A percentile compares a stretch with the other conserved stretches of the same genome.
These are phyloP conservation scores for Coix lacrymajobi DNA, from an alignment of 176 grass and related monocot species.

Conservation along the genomic window DNA sequence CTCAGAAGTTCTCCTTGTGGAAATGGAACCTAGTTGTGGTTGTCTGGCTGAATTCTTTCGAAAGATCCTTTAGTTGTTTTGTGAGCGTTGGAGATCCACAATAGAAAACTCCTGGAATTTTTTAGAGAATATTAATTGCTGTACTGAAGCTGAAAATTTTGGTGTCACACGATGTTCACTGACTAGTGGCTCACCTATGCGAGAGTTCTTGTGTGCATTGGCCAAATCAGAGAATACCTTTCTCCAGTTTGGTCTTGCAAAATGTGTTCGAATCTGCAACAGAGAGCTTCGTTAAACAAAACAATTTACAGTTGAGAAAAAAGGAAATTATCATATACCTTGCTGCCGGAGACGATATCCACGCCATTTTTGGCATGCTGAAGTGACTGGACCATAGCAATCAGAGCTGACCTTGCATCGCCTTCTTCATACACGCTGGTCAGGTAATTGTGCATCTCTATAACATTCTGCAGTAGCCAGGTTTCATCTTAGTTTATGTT, in stretches of 20 bases:
- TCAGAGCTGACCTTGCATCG: slow-evolving; percentile 85
- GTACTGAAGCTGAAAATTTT: neutral
- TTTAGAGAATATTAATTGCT: slow-evolving; percentile 14
- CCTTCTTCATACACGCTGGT: slow-evolving; percentile 99
- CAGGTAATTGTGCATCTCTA: slow-evolving; percentile 99
- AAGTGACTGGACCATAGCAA: slow-evolving; percentile 95
- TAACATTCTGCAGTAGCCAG: slow-evolving; percentile 68
- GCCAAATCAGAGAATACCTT: slow-evolving; percentile 93
- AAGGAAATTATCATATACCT: slow-evolving; percentile 29
- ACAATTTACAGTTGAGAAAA: neutral
- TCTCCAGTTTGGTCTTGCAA: slow-evolving; percentile 98
- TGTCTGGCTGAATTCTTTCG: slow-evolving; percentile 87
- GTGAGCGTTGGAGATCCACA: slow-evolving; percentile 80
- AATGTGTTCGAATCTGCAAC: slow-evolving; percentile 90
- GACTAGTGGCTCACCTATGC: slow-evolving; percentile 58
- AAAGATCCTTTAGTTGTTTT: slow-evolving; percentile 77
- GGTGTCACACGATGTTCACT: neutral
- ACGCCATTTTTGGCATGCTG: slow-evolving; percentile 91
- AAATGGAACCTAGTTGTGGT: slow-evolving; percentile 95
- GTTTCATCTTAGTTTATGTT: slow-evolving; percentile 22
- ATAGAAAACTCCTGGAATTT: slow-evolving; percentile 89
- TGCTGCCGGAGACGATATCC: slow-evolving; percentile 93
- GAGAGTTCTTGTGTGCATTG: slow-evolving; percentile 66
- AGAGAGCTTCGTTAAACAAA: neutral
- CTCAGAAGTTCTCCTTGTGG: slow-evolving; percentile 98